Conservation (phyloP, 106 monocot species). For the Agapanthus africanus region DNA sequence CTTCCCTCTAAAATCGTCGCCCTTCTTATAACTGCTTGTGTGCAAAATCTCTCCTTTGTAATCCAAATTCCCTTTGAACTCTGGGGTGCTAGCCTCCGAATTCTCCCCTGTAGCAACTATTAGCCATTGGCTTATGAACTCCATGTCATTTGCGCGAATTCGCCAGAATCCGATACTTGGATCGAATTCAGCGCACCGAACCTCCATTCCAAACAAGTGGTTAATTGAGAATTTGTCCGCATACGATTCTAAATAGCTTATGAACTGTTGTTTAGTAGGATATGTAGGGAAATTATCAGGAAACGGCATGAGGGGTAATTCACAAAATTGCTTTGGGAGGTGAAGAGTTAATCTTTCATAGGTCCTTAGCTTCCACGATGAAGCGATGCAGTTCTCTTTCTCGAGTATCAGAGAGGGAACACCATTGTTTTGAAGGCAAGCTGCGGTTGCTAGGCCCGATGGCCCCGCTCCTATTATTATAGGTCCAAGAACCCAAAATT, state of each 20-base stretch:
- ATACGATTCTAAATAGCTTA: constrained; percentile 61
- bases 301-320: constrained; percentile 66
- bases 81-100: constrained; percentile 39
- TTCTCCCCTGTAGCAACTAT: constrained; percentile 76
- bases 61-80: constrained; percentile 25
- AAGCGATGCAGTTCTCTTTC: constrained; percentile 54
- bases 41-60: constrained; percentile 45
- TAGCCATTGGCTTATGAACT: constrained; percentile 52
- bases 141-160: constrained; percentile 24
- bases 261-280: constrained; percentile 69
- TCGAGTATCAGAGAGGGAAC: constrained; percentile 71
- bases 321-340: constrained; percentile 76
- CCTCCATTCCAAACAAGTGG: constrained; percentile 45
- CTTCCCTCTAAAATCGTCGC: constrained; percentile 47
- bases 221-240: constrained; percentile 36
- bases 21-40: constrained; percentile 44
- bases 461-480: constrained; percentile 82
- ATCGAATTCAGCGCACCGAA: constrained; percentile 45
- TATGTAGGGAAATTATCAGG: constrained; percentile 58
- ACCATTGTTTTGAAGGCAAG: constrained; percentile 57
- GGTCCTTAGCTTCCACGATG: constrained; percentile 64
- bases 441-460: constrained; percentile 66
- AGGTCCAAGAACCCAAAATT: constrained; percentile 60
- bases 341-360: constrained; percentile 71
- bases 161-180: constrained; percentile 36